Evolutionary conservation across 1,139 yeast species (phyloP).

Genomic region (Suhomyces bribrorum): DNA sequence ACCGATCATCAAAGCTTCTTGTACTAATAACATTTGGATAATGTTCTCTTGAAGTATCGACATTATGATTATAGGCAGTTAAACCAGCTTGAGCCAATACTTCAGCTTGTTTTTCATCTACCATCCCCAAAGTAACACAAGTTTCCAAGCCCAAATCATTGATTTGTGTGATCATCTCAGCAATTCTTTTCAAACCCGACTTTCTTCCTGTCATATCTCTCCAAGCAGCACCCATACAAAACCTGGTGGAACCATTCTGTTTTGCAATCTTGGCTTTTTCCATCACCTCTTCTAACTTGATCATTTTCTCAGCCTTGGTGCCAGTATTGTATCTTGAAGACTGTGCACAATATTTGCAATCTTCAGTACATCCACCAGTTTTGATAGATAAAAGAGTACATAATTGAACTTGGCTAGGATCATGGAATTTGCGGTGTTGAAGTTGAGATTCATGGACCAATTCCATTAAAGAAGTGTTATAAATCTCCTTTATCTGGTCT

Average conservation of each 20-base stretch:
- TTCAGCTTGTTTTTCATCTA: constrained; percentile 60
- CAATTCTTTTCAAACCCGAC: constrained; percentile 61
- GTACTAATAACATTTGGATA: constrained; percentile 73
- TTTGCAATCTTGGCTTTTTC: constrained; percentile 67
- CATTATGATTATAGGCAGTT: constrained; percentile 80
- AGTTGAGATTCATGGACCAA: constrained; percentile 61
- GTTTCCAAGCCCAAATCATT: constrained; percentile 72
- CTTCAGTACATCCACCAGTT: constrained; percentile 81
- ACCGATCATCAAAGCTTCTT: constrained; percentile 68
- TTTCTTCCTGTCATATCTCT: constrained; percentile 81
- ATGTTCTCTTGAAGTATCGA: constrained; percentile 78
- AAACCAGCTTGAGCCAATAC: constrained; percentile 66
- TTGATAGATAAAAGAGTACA: constrained; percentile 76
- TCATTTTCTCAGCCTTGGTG: constrained; percentile 64
- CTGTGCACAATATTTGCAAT: constrained; percentile 81
- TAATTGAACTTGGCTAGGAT: constrained; percentile 70
- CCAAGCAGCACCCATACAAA: constrained; percentile 91
- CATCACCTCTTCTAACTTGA: constrained; percentile 61
- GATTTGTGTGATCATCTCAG: constrained; percentile 65
- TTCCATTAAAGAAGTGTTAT: constrained; percentile 66
- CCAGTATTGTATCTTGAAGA: constrained; percentile 71
- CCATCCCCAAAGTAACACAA: constrained; percentile 82
- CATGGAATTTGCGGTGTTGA: constrained; percentile 67
- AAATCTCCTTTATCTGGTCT: constrained; percentile 58
- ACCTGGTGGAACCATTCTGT: constrained; percentile 70